These are phyloP conservation scores for Ambrosiella xylebori DNA, from an alignment of 2,329 filamentous ascomycete genomes.

Conservation along the genomic window DNA sequence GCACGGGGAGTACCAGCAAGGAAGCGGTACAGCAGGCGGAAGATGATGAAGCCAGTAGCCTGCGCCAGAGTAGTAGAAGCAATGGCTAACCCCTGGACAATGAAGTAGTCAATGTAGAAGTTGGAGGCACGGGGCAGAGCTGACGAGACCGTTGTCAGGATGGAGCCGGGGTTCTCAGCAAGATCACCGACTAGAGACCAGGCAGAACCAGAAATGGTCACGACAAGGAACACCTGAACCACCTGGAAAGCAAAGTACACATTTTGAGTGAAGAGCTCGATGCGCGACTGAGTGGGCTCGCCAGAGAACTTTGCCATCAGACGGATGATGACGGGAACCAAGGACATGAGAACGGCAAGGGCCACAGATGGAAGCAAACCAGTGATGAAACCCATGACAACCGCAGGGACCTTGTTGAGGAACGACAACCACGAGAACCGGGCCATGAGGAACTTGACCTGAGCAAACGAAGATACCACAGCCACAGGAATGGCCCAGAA, in stretches of 20 bases:
- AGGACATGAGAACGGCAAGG: slow-evolving; percentile 67
- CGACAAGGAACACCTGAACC: slow-evolving; percentile 78
- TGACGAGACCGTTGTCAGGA: slow-evolving; percentile 48
- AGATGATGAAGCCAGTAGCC: slow-evolving; percentile 46
- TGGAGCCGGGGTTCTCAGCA: slow-evolving; percentile 40
- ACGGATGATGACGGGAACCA: slow-evolving; percentile 63
- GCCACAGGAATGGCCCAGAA: slow-evolving; percentile 72
- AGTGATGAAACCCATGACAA: slow-evolving; percentile 67
- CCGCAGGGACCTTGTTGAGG: slow-evolving; percentile 49
- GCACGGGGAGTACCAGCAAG: slow-evolving; percentile 63
- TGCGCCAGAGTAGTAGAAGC: slow-evolving; percentile 59
- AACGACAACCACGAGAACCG: slow-evolving; percentile 55
- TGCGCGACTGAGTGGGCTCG: slow-evolving; percentile 58
- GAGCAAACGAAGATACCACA: slow-evolving; percentile 70
- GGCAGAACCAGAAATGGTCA: slow-evolving; percentile 67
- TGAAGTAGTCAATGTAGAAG: slow-evolving; percentile 83
- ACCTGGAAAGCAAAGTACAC: slow-evolving; percentile 85
- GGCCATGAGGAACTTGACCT: slow-evolving; percentile 52
- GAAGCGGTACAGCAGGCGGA: slow-evolving; percentile 49
- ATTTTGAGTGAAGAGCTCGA: slow-evolving; percentile 81
- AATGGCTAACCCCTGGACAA: slow-evolving; percentile 66
- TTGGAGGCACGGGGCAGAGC: slow-evolving; percentile 74
- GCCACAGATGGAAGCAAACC: slow-evolving; percentile 68
- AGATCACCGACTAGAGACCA: slow-evolving; percentile 50
- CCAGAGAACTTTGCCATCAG: slow-evolving; percentile 60